Conservation (phyloP, 768 basidiomycete genomes). For the Cyathus striatus region DNA sequence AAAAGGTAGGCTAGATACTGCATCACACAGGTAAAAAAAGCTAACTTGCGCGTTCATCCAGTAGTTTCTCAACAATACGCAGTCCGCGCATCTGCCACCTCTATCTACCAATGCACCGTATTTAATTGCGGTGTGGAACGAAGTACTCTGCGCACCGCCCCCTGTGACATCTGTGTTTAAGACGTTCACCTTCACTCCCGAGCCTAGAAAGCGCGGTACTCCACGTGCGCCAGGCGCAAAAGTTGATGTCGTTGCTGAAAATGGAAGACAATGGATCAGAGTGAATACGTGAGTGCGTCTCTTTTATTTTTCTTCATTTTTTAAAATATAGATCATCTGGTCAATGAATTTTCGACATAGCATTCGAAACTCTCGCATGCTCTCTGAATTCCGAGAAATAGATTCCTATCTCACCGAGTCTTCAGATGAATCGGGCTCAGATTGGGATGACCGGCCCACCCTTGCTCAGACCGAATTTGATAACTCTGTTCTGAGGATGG, state of each 20-base stretch:
- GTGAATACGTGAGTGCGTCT: slow-evolving; percentile 80
- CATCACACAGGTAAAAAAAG: slow-evolving; percentile 2
- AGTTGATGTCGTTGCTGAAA: slow-evolving; percentile 76
- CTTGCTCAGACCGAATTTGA: slow-evolving; percentile 53
- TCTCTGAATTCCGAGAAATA: slow-evolving; percentile 79
- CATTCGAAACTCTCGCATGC: slow-evolving; percentile 69
- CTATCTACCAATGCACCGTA: slow-evolving; percentile 79
- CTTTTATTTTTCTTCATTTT: background rate
- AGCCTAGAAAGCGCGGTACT: slow-evolving; percentile 11
- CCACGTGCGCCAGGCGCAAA: slow-evolving; percentile 44
- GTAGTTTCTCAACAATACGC: slow-evolving; percentile 60
- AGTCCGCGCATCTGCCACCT: slow-evolving; percentile 38
- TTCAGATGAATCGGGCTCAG: slow-evolving; percentile 44
- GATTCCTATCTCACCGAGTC: slow-evolving; percentile 74
- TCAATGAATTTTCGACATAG: slow-evolving; percentile 42
- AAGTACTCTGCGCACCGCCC: slow-evolving; percentile 54
- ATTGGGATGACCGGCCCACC: slow-evolving; percentile 41
- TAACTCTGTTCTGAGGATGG: slow-evolving; percentile 72
- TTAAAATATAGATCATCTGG: slow-evolving; percentile 2
- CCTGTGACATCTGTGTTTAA: slow-evolving; percentile 59
- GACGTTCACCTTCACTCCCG: slow-evolving; percentile 30
- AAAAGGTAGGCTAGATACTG: slow-evolving; percentile 29
- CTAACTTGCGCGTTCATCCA: slow-evolving; percentile 21
- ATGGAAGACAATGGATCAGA: slow-evolving; percentile 75
- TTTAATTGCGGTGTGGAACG: slow-evolving; percentile 78